These are phyloP conservation scores for Suillus sp. DNA, from an alignment of 768 basidiomycete species.

Conservation along the genomic window DNA sequence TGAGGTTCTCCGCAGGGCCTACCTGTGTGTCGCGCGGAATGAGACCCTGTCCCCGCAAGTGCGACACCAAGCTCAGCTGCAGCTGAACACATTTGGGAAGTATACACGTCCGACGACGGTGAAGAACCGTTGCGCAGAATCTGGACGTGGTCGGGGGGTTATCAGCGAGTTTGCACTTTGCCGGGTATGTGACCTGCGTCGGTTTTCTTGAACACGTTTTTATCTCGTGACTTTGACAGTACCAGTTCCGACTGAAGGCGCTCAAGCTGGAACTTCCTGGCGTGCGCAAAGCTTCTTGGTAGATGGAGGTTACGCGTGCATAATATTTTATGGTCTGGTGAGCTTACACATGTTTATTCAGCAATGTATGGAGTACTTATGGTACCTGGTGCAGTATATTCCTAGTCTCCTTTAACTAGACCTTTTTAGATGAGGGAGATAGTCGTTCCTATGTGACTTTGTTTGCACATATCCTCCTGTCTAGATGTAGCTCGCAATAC, in stretches of 20 bases:
- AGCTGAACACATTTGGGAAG: conserved; percentile 83
- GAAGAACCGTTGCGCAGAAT: conserved; percentile 85
- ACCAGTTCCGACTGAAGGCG: conserved; percentile 88
- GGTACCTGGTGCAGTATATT: not conserved
- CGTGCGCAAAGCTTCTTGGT: conserved; percentile 94
- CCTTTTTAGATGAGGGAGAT: not conserved
- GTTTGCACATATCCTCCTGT: not conserved
- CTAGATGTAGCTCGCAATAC: not conserved
- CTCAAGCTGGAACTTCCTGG: conserved; percentile 81
- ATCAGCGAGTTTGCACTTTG: conserved; percentile 88
- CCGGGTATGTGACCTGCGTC: conserved; percentile 50
- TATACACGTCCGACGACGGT: conserved; percentile 86
- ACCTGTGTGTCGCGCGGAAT: conserved; percentile 93
- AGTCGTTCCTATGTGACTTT: not conserved
- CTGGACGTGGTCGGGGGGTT: conserved; percentile 85
- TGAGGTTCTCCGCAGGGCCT: conserved; percentile 86
- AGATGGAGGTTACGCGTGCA: conserved; percentile 17
- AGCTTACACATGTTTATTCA: not conserved
- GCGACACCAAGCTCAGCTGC: conserved; percentile 92
- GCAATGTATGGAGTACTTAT: not conserved
- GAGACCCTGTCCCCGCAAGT: conserved; percentile 84
- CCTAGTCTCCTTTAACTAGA: not conserved
- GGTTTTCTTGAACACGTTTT: not conserved
- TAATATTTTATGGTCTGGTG: not conserved
- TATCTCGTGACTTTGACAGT: conserved; percentile 47